Base-by-base conservation (phyloP, 1,139 yeast genomes). In the Nakaseomyces kungkrabaensis region DNA sequence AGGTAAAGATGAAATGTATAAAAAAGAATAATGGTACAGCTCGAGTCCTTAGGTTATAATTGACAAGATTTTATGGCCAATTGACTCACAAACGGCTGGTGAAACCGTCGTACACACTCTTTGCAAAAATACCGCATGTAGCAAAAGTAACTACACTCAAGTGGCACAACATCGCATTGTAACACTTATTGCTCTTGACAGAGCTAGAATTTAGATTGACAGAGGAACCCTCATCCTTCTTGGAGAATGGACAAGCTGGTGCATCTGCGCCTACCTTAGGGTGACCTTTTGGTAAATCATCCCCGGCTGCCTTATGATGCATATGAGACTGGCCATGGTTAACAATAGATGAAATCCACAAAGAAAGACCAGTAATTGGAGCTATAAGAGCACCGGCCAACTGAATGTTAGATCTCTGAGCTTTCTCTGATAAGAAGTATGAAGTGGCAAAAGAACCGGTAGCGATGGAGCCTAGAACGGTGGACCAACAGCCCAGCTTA, bases 391-490 rank as follows among this genome's bases (percentile, higher is more conserved):
- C 60, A 5, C 68, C 61, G 49, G 34, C 44, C 8, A 41, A 8
- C n/a, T 50, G 64, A 53, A 50, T 65, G 64, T 33, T 68, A 67
- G 52, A 68, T 51, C 65, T 59, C 44, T 51, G 50, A n/a, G 52
- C 50, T 22, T 48, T 47, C 44, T 68, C 67, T 1, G 67, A 65
- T 31, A 63, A 56, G 42, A 58, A 58, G 49, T 61, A 68, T 13
- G 65, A 62, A 40, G 63, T 45, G 24, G 61, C 63, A 55, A 68
- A 65, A 7, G 67, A 64, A 4, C 57, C 51, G 0, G 67, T 54
- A 10, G 68, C 56, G 4, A 66, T n/a, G 5, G 57, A 42, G 8
- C 68, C 68, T 2, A 67, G 48, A 5, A 48, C 52, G 11, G 60
- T 47, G 3, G 64, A 55, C 5, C 56, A 43, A 29, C 56, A 55